Evolutionary conservation across 129 eudicot species (phyloP).

Genomic region (Dittrichia graveolens): DNA sequence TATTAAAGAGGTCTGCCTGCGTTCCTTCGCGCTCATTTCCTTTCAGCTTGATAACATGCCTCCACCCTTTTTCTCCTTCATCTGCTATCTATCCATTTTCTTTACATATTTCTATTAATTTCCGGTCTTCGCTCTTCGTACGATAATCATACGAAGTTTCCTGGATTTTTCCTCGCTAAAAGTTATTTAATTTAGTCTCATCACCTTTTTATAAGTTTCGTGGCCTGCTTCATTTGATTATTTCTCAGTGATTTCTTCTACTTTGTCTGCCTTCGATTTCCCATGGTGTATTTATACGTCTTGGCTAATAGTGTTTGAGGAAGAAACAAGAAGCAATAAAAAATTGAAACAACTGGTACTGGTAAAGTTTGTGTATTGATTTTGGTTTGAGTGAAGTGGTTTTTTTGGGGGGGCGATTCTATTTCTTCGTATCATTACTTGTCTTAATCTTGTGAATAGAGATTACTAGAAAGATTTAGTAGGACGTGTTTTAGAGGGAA

Average conservation of each 20-base stretch:
- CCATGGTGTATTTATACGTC: background rate
- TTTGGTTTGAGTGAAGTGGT: background rate
- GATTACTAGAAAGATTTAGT: background rate
- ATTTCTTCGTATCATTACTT: no score
- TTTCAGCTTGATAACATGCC: no score
- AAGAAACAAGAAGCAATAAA: background rate
- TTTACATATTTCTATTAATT: background rate
- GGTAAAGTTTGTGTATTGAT: background rate
- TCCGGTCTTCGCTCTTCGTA: background rate
- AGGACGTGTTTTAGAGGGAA: background rate
- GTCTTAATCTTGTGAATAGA: background rate
- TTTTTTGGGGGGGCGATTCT: no score
- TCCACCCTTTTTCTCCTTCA: background rate
- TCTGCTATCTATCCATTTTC: background rate
- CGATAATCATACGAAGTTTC: background rate
- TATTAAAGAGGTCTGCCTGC: no score
- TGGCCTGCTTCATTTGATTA: background rate
- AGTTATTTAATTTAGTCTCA: background rate
- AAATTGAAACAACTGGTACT: background rate
- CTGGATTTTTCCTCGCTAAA: background rate
- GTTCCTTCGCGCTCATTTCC: conserved; percentile 1
- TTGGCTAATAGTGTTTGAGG: background rate
- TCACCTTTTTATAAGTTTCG: background rate
- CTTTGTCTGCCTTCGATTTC: background rate
- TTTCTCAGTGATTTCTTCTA: background rate